A percentile compares a stretch with the other conserved stretches of the same genome.
These are phyloP conservation scores for Cordyceps cicadae DNA, from an alignment of 2,329 filamentous ascomycete species.

Conservation along the genomic window DNA sequence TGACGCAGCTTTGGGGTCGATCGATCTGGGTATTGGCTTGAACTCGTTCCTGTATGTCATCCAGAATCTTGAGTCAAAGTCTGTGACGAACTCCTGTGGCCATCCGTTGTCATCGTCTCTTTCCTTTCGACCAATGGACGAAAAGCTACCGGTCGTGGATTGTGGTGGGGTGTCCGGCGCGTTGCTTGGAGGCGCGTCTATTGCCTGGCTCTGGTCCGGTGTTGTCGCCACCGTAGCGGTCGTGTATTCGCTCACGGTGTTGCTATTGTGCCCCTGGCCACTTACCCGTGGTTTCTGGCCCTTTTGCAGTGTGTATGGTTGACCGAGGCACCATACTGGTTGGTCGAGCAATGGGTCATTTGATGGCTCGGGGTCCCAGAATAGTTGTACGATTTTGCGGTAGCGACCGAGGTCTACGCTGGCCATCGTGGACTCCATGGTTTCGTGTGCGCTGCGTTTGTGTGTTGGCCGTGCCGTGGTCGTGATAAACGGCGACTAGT, in stretches of 20 bases:
- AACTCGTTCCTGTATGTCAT: conserved; percentile 94
- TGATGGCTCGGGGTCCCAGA: conserved; percentile 83
- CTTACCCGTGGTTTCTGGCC: conserved; percentile 8
- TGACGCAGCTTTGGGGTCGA: conserved; percentile 60
- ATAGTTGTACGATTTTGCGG: conserved; percentile 77
- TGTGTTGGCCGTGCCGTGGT: not conserved
- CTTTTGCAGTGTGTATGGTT: conserved; percentile 37
- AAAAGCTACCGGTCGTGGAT: conserved; percentile 42
- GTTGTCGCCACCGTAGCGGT: not conserved
- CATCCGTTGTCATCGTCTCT: conserved; percentile 51
- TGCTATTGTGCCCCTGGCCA: conserved; percentile 10
- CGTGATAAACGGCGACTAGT: too few species aligned
- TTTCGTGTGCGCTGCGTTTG: not conserved
- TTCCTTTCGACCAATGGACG: conserved; percentile 42
- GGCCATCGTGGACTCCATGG: conserved; percentile 32
- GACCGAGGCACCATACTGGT: conserved; percentile 76
- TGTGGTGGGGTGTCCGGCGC: conserved; percentile 39
- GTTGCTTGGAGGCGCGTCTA: conserved; percentile 17
- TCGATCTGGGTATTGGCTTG: conserved; percentile 68
- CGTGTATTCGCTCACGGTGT: conserved; percentile 15
- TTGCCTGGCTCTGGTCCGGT: conserved; percentile 1
- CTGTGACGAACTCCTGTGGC: conserved; percentile 78
- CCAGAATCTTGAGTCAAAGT: conserved; percentile 91
- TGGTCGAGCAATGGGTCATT: conserved; percentile 62
- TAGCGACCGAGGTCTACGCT: conserved; percentile 66